Conservation (phyloP, 164 flowering plant genomes). For the Chimonanthus salicifolius region DNA sequence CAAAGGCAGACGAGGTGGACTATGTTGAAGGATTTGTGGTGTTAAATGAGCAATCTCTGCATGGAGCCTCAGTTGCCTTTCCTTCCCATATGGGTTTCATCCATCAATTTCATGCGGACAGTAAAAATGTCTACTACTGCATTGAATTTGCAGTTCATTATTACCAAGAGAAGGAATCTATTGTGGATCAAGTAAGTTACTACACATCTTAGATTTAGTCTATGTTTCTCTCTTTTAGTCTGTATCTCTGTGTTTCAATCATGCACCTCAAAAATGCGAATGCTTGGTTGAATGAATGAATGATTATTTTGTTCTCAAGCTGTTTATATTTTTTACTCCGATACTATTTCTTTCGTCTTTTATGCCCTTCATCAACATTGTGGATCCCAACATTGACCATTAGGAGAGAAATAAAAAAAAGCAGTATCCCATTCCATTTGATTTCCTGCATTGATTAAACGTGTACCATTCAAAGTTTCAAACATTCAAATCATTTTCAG, state of each 20-base stretch:
- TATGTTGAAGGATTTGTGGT: constrained; percentile 34
- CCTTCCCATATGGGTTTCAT: constrained; percentile 19
- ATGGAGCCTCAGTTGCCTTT: constrained; percentile 21
- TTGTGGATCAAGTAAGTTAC: constrained; percentile 19
- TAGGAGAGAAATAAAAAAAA: too few relatives aligned
- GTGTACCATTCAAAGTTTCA: too few relatives aligned
- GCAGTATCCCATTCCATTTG: too few relatives aligned
- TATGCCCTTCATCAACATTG: too few relatives aligned
- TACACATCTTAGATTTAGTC: background rate
- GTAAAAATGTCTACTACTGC: constrained; percentile 25
- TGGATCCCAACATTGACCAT: too few relatives aligned
- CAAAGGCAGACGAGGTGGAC: constrained; percentile 26
- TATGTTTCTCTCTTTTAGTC: background rate
- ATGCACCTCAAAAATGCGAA: background rate
- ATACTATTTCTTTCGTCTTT: too few relatives aligned
- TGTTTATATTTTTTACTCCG: too few relatives aligned
- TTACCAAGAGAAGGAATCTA: constrained; percentile 14
- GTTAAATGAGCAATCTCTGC: constrained; percentile 22
- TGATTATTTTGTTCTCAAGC: too few relatives aligned
- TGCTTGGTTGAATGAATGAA: background rate
- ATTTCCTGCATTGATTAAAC: too few relatives aligned
- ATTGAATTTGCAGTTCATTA: constrained; percentile 31
- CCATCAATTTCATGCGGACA: constrained; percentile 14
- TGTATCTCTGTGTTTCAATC: background rate
- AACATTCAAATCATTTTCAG: too few relatives aligned